phyloP scores from a whole-genome alignment of 1,284 basidiomycete genomes.

The Sanghuangporus baumii region DNA sequence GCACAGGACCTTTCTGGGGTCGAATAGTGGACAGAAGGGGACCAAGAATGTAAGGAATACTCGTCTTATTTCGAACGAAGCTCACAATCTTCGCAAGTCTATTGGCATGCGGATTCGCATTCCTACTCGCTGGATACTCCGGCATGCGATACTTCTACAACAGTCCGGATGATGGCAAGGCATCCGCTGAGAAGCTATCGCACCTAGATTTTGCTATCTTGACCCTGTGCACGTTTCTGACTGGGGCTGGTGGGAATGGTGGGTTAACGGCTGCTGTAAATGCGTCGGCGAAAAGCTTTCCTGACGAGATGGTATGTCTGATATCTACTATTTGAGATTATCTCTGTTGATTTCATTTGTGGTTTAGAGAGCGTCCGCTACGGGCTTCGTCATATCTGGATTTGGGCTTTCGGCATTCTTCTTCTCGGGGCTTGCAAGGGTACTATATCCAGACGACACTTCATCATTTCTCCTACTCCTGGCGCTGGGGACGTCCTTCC shows the following conservation, averaged over 20 bases:
- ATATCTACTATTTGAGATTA: not conserved
- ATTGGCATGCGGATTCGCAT: slow-evolving; percentile 37
- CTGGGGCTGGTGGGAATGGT: slow-evolving; percentile 57
- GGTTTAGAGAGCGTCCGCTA: slow-evolving; percentile 61
- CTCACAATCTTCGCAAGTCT: slow-evolving; percentile 20
- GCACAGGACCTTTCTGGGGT: slow-evolving; percentile 63
- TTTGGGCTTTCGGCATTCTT: slow-evolving; percentile 81
- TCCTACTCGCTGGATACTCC: slow-evolving; percentile 58
- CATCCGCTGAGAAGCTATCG: slow-evolving; percentile 6
- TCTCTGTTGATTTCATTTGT: not conserved
- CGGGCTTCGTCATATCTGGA: slow-evolving; percentile 73
- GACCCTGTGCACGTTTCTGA: slow-evolving; percentile 47
- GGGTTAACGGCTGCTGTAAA: slow-evolving; percentile 54
- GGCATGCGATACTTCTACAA: slow-evolving; percentile 63
- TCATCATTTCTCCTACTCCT: slow-evolving; percentile 66
- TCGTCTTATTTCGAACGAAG: slow-evolving; percentile 23
- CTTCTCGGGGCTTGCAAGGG: slow-evolving; percentile 65
- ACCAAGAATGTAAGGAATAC: slow-evolving; percentile 44
- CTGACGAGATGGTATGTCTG: slow-evolving; percentile 40
- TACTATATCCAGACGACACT: slow-evolving; percentile 65
- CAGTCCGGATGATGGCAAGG: slow-evolving; percentile 14
- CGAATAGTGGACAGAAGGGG: slow-evolving; percentile 60
- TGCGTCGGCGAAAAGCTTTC: slow-evolving; percentile 62
- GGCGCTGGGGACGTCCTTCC: slow-evolving; percentile 61
- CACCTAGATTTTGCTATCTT: slow-evolving; percentile 33